A percentile compares a stretch with the other conserved stretches of the same genome.
Conservation (phyloP, 768 basidiomycete species). For the Symmetrospora coprosmae region DNA sequence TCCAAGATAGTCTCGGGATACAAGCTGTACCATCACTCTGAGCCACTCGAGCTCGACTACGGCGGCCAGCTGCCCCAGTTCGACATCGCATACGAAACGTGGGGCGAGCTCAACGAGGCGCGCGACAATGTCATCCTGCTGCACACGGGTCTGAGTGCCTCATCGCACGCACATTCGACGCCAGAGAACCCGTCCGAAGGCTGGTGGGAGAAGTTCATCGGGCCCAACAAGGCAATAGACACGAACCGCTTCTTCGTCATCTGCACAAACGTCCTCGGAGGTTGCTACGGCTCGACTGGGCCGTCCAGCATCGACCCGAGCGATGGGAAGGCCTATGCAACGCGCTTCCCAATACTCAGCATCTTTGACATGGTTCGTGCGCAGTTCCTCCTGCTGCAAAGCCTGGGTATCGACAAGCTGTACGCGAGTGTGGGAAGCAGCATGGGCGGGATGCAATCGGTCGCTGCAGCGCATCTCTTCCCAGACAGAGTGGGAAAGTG, state of each 20-base stretch:
- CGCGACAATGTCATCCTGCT: constrained; percentile 82
- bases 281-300: constrained; percentile 94
- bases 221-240: constrained; percentile 83
- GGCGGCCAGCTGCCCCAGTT: constrained; percentile 52
- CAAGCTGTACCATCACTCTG: constrained; percentile 50
- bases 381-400: constrained; percentile 72
- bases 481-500: constrained; percentile 78
- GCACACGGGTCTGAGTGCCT: constrained; percentile 89
- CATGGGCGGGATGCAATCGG: constrained; percentile 97
- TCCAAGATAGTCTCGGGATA: constrained; percentile 40
- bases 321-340: constrained; percentile 51
- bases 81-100: constrained; percentile 91
- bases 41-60: constrained; percentile 55
- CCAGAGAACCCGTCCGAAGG: constrained; percentile 61
- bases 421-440: constrained; percentile 88
- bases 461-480: constrained; percentile 84
- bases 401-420: constrained; percentile 64
- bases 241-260: constrained; percentile 82
- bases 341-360: constrained; percentile 75
- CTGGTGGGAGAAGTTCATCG: constrained; percentile 99
- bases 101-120: constrained; percentile 69
- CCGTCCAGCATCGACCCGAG: constrained; percentile 66
- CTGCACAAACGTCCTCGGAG: constrained; percentile 91
- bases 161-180: constrained; percentile 83
- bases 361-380: constrained; percentile 96